Evolutionary conservation across 345 rosid genomes (phyloP).

Genomic region (Laguncularia racemosa): DNA sequence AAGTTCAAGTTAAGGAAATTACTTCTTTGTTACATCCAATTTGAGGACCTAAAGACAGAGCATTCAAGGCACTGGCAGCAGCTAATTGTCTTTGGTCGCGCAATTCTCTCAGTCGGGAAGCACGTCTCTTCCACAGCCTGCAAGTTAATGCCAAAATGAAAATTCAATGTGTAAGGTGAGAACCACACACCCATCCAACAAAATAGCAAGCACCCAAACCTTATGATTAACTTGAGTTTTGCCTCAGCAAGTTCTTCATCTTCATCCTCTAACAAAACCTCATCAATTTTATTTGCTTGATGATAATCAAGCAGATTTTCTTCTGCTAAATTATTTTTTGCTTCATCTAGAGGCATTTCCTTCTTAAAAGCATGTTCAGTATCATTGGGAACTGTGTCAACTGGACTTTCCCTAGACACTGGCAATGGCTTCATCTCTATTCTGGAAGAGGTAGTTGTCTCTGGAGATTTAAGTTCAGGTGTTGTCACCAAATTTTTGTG

Average conservation of each 20-base stretch:
- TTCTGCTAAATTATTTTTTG: slow-evolving; percentile 3
- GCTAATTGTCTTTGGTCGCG: slow-evolving; percentile 61
- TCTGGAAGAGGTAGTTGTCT: slow-evolving; percentile 21
- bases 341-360: slow-evolving; percentile 18
- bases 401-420: slow-evolving; percentile 26
- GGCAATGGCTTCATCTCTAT: slow-evolving; percentile 25
- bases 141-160: slow-evolving; percentile 8
- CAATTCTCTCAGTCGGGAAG: slow-evolving; percentile 47
- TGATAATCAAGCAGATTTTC: slow-evolving; percentile 11
- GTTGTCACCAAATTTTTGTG: slow-evolving; percentile 21
- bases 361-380: slow-evolving; percentile 11
- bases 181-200: slow-evolving; percentile 6
- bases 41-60: slow-evolving; percentile 68
- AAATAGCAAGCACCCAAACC: slow-evolving; percentile 36
- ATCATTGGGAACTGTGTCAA: slow-evolving; percentile 26
- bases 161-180: slow-evolving; percentile 6
- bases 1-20: slow-evolving; percentile 21
- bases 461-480: slow-evolving; percentile 22
- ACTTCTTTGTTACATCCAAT: slow-evolving; percentile 51
- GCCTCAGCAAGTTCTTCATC: slow-evolving; percentile 65
- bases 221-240: slow-evolving; percentile 75
- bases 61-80: slow-evolving; percentile 64
- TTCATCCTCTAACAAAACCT: slow-evolving; percentile 14
- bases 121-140: slow-evolving; percentile 82
- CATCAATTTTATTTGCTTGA: slow-evolving; percentile 28